Conservation (phyloP, 257 asterid genomes). For the Jasminum sambac region DNA sequence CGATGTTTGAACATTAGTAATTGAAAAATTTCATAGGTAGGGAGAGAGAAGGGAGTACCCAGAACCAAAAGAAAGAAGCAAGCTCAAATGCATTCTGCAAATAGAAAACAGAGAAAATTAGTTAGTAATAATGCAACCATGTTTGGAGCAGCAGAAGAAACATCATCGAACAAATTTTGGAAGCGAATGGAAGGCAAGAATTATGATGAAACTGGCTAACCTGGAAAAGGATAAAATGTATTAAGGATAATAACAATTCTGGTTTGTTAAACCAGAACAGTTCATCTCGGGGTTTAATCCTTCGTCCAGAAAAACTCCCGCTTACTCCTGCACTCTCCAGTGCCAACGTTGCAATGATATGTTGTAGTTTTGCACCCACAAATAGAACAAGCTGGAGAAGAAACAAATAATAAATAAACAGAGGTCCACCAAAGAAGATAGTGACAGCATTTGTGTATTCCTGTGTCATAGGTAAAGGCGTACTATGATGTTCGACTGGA, state of each 20-base stretch:
- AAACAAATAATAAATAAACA: no score
- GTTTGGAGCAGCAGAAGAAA: background rate
- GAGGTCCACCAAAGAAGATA: background rate
- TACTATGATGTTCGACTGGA: background rate
- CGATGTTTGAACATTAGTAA: background rate
- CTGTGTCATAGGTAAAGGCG: background rate
- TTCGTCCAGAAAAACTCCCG: constrained; percentile 52
- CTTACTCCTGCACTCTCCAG: constrained; percentile 87
- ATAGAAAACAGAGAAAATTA: constrained; percentile 10
- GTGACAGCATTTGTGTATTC: background rate
- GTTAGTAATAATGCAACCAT: constrained; percentile 2
- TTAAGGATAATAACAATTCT: constrained; percentile 67
- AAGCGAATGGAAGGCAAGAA: constrained; percentile 8
- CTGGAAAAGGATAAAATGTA: constrained; percentile 96
- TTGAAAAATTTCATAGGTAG: background rate
- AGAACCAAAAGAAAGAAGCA: constrained; percentile 98
- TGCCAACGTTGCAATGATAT: constrained; percentile 91
- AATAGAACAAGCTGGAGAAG: constrained; percentile 79
- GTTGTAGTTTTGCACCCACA: constrained; percentile 92
- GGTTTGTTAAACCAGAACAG: constrained; percentile 98
- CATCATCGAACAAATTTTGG: background rate
- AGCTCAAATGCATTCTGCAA: constrained; percentile 72
- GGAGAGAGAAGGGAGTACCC: constrained; percentile 58
- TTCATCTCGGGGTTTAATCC: constrained; percentile 82
- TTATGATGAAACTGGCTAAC: constrained; percentile 36